Conservation (phyloP, 495 filamentous ascomycete genomes). For the Parathielavia hyrcaniae region DNA sequence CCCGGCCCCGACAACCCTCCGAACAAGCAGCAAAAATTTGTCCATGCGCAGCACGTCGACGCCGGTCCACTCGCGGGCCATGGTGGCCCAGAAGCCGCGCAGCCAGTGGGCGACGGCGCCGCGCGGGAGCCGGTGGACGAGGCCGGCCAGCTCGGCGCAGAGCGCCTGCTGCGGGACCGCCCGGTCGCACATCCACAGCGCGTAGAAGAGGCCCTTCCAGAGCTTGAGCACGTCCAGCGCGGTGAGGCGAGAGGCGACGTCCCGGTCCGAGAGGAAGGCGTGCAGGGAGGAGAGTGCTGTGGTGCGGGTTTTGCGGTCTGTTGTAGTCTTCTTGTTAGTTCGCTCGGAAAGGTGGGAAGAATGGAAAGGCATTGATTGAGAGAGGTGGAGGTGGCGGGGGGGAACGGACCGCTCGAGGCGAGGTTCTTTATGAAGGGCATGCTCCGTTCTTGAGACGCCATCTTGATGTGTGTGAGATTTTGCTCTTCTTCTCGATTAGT, state of each 20-base stretch:
- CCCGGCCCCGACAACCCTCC: slow-evolving; percentile 63
- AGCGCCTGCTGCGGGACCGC: slow-evolving; percentile 81
- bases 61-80: slow-evolving; percentile 69
- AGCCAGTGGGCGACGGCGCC: slow-evolving; percentile 58
- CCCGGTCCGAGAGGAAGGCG: slow-evolving; percentile 65
- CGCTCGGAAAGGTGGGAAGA: no score
- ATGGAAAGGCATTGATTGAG: no score
- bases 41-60: slow-evolving; percentile 86
- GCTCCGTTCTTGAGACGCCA: slow-evolving; percentile 40
- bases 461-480: slow-evolving; percentile 19
- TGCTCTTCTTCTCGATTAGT: background rate
- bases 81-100: slow-evolving; percentile 82
- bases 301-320: slow-evolving; percentile 77
- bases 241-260: slow-evolving; percentile 47
- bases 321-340: background rate
- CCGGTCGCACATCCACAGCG: slow-evolving; percentile 92
- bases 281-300: slow-evolving; percentile 72
- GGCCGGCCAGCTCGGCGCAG: slow-evolving; percentile 64
- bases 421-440: slow-evolving; percentile 51
- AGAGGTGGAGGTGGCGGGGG: background rate
- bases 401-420: slow-evolving; percentile 44
- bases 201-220: slow-evolving; percentile 96
- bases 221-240: slow-evolving; percentile 80
- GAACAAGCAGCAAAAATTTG: slow-evolving; percentile 83
- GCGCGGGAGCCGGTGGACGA: slow-evolving; percentile 59